A percentile compares a stretch with the other conserved stretches of the same genome.
phyloP scores from a whole-genome alignment of 108 stramenopile species.

The Asterionellopsis glacialis region DNA sequence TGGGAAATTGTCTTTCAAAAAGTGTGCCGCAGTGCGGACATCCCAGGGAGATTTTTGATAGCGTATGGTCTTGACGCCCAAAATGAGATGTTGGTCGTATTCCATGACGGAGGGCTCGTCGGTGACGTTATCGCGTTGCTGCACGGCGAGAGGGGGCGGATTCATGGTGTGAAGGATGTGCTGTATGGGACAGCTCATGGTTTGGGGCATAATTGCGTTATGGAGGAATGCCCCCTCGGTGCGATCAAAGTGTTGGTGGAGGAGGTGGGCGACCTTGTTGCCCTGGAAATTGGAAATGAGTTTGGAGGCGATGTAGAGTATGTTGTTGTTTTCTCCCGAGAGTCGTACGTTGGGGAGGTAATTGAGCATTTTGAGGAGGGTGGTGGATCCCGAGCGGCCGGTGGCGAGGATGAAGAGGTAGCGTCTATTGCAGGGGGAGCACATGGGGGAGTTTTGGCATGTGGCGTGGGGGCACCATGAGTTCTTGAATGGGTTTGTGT shows the following conservation, averaged over 20 bases:
- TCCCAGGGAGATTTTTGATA: conserved; percentile 1
- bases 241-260: conserved; percentile 2
- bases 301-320: conserved; percentile 12
- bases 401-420: conserved; percentile 32
- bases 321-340: conserved; percentile 31
- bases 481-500: too few species aligned
- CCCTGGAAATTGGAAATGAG: neutral
- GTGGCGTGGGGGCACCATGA: too few species aligned
- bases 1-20: conserved; percentile 29
- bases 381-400: conserved; percentile 30
- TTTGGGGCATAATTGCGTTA: conserved; percentile 15
- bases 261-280: conserved; percentile 1
- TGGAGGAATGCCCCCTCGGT: conserved; percentile 22
- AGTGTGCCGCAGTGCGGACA: conserved; percentile 12
- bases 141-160: conserved; percentile 17
- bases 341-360: conserved; percentile 25
- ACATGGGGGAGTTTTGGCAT: too few species aligned
- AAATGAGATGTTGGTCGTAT: conserved; percentile 12
- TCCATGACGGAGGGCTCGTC: neutral
- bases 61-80: conserved; percentile 38
- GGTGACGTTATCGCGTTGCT: too few species aligned
- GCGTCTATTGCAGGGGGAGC: too few species aligned
- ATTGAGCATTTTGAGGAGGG: conserved; percentile 32
- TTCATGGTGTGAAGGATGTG: conserved; percentile 29
- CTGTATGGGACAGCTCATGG: too few species aligned